These are phyloP conservation scores for Mangifera indica DNA, from an alignment of 345 rosid species.

Conservation along the genomic window DNA sequence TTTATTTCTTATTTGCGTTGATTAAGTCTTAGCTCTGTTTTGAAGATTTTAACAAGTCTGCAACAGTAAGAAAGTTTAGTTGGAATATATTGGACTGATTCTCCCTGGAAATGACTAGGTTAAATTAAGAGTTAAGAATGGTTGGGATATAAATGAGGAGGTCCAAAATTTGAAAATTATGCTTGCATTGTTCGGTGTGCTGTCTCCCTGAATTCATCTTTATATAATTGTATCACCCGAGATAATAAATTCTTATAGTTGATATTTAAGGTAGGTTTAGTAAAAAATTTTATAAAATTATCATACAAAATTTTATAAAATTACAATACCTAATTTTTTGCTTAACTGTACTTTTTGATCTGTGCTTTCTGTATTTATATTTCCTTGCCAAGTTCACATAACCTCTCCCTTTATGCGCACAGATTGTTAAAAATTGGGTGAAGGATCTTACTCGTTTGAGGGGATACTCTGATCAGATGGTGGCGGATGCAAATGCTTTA, in stretches of 20 bases:
- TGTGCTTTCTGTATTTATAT: background rate
- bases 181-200: background rate
- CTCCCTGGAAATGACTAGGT: no score
- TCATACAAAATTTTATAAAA: no score
- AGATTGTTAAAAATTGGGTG: conserved; percentile 70
- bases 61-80: no score
- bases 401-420: conserved; percentile 3
- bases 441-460: conserved; percentile 52
- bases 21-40: no score
- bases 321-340: no score
- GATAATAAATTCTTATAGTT: background rate
- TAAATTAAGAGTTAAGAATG: no score
- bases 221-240: background rate
- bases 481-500: conserved; percentile 71
- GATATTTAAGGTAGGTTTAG: background rate
- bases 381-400: background rate
- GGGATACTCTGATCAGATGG: conserved; percentile 67
- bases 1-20: background rate
- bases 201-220: no score
- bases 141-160: no score
- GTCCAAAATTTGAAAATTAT: background rate
- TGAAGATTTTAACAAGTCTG: no score
- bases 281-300: background rate
- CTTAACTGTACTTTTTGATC: background rate
- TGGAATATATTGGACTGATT: no score